These are phyloP conservation scores for Camelina hispida DNA, from an alignment of 345 rosid genomes.

Conservation along the genomic window DNA sequence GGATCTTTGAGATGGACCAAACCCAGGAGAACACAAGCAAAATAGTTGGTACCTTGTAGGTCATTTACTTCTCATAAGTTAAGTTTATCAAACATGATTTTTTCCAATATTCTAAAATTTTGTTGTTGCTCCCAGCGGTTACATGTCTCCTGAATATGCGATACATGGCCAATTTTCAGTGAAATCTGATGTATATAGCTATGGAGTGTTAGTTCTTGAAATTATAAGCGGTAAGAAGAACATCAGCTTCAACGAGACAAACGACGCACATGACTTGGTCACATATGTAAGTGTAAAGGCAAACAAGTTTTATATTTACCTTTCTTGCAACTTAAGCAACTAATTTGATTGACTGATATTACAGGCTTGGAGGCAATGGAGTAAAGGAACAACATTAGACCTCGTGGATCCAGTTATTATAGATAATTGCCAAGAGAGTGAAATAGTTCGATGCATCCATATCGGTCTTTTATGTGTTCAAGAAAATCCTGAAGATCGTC, in stretches of 20 bases:
- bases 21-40: conserved; percentile 49
- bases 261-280: conserved; percentile 18
- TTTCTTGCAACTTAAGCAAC: neutral
- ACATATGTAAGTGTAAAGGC: conserved; percentile 42
- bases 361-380: conserved; percentile 64
- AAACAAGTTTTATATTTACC: neutral
- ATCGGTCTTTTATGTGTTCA: conserved; percentile 62
- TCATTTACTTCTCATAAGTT: conserved; percentile 1
- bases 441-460: conserved; percentile 53
- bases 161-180: conserved; percentile 42
- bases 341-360: neutral
- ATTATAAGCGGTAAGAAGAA: conserved; percentile 44
- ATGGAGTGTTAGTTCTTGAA: conserved; percentile 46
- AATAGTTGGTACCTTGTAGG: conserved; percentile 70
- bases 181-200: conserved; percentile 51
- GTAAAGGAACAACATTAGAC: conserved; percentile 41
- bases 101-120: neutral
- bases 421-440: conserved; percentile 35
- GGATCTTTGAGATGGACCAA: conserved; percentile 52
- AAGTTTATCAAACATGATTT: neutral
- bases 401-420: conserved; percentile 49
- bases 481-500: conserved; percentile 53
- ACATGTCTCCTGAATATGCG: conserved; percentile 55
- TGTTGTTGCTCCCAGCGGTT: conserved; percentile 40
- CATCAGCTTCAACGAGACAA: conserved; percentile 24